These are phyloP conservation scores for Aspergillus sp. DNA, from an alignment of 2,329 filamentous ascomycete genomes.

Conservation along the genomic window DNA sequence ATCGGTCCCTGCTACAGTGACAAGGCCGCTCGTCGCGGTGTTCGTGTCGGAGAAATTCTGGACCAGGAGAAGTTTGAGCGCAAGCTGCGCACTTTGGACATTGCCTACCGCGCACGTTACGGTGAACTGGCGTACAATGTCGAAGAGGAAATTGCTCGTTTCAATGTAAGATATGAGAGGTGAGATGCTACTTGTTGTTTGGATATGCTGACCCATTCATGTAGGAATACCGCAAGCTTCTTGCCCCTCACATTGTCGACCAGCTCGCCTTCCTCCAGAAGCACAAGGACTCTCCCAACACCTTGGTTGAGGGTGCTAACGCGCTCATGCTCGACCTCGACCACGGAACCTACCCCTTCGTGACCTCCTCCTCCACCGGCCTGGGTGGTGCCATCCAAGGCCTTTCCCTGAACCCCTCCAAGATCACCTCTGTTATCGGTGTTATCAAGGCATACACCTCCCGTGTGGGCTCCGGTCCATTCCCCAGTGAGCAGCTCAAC, in stretches of 20 bases:
- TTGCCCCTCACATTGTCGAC: conserved; percentile 37
- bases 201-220: no score
- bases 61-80: conserved; percentile 52
- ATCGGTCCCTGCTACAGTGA: conserved; percentile 59
- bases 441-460: conserved; percentile 64
- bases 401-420: conserved; percentile 53
- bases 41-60: conserved; percentile 55
- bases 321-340: conserved; percentile 59
- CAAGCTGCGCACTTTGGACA: conserved; percentile 49
- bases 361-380: conserved; percentile 45
- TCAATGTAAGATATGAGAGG: conserved; percentile 42
- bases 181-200: neutral
- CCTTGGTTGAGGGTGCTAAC: conserved; percentile 61
- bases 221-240: conserved; percentile 33
- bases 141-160: conserved; percentile 55
- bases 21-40: conserved; percentile 56
- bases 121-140: conserved; percentile 56
- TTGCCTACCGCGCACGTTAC: conserved; percentile 53
- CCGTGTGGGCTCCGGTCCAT: conserved; percentile 55
- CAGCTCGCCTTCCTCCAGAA: conserved; percentile 50
- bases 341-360: conserved; percentile 49
- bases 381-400: conserved; percentile 52
- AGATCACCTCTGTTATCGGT: conserved; percentile 55
- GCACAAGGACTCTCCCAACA: conserved; percentile 50
- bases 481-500: conserved; percentile 60